Conservation (phyloP, 2,329 filamentous ascomycete species). For the Xylariaceae sp. region DNA sequence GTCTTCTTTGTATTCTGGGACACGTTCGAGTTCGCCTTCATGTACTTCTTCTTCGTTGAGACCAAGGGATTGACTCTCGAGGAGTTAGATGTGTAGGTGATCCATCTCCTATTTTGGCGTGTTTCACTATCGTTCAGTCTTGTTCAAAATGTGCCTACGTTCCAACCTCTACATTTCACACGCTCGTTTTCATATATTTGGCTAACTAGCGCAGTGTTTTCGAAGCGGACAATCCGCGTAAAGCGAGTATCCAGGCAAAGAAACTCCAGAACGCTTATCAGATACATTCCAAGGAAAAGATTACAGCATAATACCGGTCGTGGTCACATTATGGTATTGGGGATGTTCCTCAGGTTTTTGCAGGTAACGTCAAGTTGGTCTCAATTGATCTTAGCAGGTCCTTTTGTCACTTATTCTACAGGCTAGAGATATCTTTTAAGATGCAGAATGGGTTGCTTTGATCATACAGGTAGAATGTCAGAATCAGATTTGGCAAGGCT, state of each 20-base stretch:
- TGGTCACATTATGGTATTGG: too few relatives aligned
- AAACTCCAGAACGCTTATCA: slow-evolving; percentile 20
- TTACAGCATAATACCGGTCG: too few relatives aligned
- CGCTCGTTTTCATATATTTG: not conserved
- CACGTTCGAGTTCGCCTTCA: slow-evolving; percentile 31
- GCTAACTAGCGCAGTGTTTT: slow-evolving; percentile 28
- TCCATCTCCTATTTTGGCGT: not conserved
- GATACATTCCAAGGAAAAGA: slow-evolving; percentile 1
- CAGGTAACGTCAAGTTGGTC: too few relatives aligned
- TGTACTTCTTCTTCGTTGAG: slow-evolving; percentile 37
- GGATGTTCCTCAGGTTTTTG: too few relatives aligned
- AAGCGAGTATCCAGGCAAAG: slow-evolving; percentile 28
- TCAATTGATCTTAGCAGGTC: too few relatives aligned
- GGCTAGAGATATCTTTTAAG: too few relatives aligned
- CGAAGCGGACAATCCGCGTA: slow-evolving; percentile 36
- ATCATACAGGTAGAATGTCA: too few relatives aligned
- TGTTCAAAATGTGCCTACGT: not conserved
- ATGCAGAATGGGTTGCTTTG: too few relatives aligned
- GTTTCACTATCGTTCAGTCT: not conserved
- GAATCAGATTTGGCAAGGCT: too few relatives aligned
- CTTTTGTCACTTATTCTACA: too few relatives aligned
- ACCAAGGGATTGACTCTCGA: slow-evolving; percentile 35
- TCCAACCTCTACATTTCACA: not conserved
- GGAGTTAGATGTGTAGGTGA: slow-evolving; percentile 28
- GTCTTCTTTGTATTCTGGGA: slow-evolving; percentile 39